Percentiles rank a stretch among this genome's conserved stretches.
Evolutionary conservation across 331 rosid species (phyloP).

Genomic region (Erythrophleum ivorense): DNA sequence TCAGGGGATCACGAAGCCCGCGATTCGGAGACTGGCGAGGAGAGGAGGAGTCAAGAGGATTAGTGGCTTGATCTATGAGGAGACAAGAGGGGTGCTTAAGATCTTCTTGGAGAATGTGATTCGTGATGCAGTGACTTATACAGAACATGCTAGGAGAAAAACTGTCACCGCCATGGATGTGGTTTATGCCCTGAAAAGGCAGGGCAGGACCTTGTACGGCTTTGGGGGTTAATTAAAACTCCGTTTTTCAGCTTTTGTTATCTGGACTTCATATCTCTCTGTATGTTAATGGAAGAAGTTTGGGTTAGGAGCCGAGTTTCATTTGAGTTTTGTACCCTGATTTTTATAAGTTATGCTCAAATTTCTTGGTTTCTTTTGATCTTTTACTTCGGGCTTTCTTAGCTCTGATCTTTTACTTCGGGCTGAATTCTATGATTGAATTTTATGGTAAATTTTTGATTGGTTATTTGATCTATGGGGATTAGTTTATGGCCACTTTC

Average conservation of each 20-base stretch:
- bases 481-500: no score
- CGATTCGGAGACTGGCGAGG: slow-evolving; percentile 12
- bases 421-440: neutral
- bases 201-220: slow-evolving; percentile 1
- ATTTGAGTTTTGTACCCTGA: neutral
- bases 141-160: slow-evolving; percentile 18
- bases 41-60: slow-evolving; percentile 15
- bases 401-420: neutral
- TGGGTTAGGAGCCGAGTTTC: neutral
- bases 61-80: slow-evolving; percentile 17
- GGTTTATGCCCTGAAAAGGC: slow-evolving; percentile 6
- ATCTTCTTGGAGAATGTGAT: slow-evolving; percentile 9
- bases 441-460: no score
- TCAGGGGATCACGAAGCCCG: slow-evolving; percentile 16
- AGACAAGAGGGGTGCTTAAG: slow-evolving; percentile 7
- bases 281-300: neutral
- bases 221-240: neutral
- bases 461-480: no score
- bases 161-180: slow-evolving; percentile 22
- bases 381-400: neutral
- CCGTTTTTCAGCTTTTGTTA: neutral
- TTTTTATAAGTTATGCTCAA: neutral
- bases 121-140: slow-evolving; percentile 16
- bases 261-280: neutral
- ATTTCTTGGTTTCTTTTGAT: neutral